Percentiles rank a stretch among this genome's conserved stretches.
phyloP scores from a whole-genome alignment of 2,329 filamentous ascomycete genomes.

The Trichoderma sp. region DNA sequence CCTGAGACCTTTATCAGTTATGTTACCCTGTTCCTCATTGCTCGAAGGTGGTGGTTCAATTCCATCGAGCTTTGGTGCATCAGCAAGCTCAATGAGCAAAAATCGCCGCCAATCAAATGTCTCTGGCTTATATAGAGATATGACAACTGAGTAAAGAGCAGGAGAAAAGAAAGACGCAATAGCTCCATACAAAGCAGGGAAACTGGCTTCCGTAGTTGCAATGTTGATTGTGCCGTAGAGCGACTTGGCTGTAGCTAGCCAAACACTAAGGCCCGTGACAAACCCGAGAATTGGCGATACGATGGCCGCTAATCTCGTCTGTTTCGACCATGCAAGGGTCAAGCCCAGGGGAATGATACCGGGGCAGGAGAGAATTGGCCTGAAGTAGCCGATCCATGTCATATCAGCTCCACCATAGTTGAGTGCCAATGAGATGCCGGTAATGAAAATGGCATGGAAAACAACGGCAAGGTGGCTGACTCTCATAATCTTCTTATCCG shows the following conservation, averaged over 20 bases:
- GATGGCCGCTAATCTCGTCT: constrained; percentile 20
- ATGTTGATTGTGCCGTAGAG: constrained; percentile 20
- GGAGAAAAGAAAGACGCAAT: constrained; percentile 25
- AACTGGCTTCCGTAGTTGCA: constrained; percentile 19
- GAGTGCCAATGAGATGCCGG: constrained; percentile 24
- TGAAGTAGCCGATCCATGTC: constrained; percentile 28
- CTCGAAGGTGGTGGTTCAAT: background rate
- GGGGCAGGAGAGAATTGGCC: constrained; percentile 26
- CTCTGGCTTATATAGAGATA: constrained; percentile 20
- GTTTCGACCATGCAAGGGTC: constrained; percentile 25
- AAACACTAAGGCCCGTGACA: constrained; percentile 19
- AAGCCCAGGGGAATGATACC: constrained; percentile 22
- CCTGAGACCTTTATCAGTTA: background rate
- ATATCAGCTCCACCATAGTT: constrained; percentile 25
- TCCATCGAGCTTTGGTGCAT: background rate
- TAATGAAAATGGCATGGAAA: constrained; percentile 24
- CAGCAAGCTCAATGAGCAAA: constrained; percentile 17
- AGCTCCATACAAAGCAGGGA: constrained; percentile 20
- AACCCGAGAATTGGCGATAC: constrained; percentile 18
- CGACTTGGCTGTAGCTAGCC: constrained; percentile 22
- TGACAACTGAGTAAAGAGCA: constrained; percentile 17
- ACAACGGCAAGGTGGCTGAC: constrained; percentile 24
- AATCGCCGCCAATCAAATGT: constrained; percentile 24
- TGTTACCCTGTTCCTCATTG: background rate
- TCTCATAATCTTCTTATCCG: constrained; percentile 22